These are phyloP conservation scores for Salmacisia buchloeana DNA, from an alignment of 1,284 basidiomycete genomes.

Conservation along the genomic window DNA sequence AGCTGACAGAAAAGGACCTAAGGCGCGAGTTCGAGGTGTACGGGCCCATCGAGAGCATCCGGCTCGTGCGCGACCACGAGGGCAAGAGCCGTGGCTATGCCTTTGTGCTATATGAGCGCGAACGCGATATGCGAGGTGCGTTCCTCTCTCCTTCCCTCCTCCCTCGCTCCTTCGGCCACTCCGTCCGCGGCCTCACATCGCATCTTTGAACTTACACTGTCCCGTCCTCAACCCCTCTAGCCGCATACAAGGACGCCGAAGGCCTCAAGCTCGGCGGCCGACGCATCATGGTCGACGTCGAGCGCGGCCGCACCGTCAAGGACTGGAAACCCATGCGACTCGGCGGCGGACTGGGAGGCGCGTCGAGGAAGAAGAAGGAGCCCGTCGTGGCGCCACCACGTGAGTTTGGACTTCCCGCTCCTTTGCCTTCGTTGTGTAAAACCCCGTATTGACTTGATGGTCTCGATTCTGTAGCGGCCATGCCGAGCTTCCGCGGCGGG, in stretches of 20 bases:
- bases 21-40: conserved; percentile 91
- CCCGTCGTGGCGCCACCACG: conserved; percentile 9
- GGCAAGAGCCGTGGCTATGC: conserved; percentile 85
- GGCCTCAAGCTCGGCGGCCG: conserved; percentile 92
- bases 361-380: conserved; percentile 56
- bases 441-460: no score
- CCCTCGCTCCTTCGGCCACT: conserved; percentile 6
- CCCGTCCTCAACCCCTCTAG: no score
- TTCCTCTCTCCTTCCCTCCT: not conserved
- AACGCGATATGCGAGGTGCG: conserved; percentile 74
- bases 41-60: conserved; percentile 84
- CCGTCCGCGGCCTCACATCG: not conserved
- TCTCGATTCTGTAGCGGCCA: conserved; percentile 29
- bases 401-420: not conserved
- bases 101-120: conserved; percentile 94
- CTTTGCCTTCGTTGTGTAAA: not conserved
- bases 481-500: conserved; percentile 52
- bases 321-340: conserved; percentile 96
- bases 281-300: conserved; percentile 91
- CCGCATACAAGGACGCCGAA: conserved; percentile 99
- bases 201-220: conserved; percentile 8
- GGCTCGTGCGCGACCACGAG: conserved; percentile 77
- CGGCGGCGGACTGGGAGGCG: conserved; percentile 89
- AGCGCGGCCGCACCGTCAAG: conserved; percentile 92
- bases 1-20: conserved; percentile 81